Base-by-base conservation (phyloP, 2,329 filamentous ascomycete species). In the Allantophomopsis cytisporea region DNA sequence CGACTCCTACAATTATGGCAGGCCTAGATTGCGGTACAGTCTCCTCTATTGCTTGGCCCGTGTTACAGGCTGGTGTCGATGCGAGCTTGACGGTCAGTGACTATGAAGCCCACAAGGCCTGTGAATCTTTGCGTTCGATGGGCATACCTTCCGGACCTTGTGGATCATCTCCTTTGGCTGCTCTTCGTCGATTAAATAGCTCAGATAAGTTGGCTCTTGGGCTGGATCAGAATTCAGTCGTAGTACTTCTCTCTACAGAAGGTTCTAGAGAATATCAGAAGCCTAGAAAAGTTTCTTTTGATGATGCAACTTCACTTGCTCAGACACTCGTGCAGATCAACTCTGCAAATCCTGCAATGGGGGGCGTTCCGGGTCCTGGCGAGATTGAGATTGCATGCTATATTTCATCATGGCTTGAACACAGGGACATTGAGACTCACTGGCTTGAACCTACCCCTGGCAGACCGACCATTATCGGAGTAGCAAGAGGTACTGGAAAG, bases 181-280 rank as follows among this genome's bases (percentile, higher is more conserved):
- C 74, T 1, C 49, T 87, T 20, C 63, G 61, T 23, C 67, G 65
- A 18, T 50, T 78, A 3, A 58, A 50, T 13, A 31, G 16, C 12
- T 15, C 16, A n/a, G 18, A 39, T 15, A 17, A 37, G 39, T 23
- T 18, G 7, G n/a, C 6, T 11, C 47, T 69, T 0, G 54, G 54
- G 0, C 50, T 75, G 0, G 53, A 59, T 7, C 47, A 55, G 0
- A 57, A 73, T n/a, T 69, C 74, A 0, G 63, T 76, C 0, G 65
- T 85, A 0, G 66, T 86, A 1, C 54, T 86, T 1, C 67, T 83
- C 33, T 78, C 72, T 44, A 86, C 81, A 0, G 79, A 83, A 53
- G 77, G 77, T 0, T 48, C 51, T 7, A 64, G 79, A 31, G 61
- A 67, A 2, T 81, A 83, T 45, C n/a, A 10, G 30, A n/a, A 31